A percentile compares a stretch with the other conserved stretches of the same genome.
phyloP scores from a whole-genome alignment of 2,329 filamentous ascomycete genomes.

The Colletotrichum sidae region DNA sequence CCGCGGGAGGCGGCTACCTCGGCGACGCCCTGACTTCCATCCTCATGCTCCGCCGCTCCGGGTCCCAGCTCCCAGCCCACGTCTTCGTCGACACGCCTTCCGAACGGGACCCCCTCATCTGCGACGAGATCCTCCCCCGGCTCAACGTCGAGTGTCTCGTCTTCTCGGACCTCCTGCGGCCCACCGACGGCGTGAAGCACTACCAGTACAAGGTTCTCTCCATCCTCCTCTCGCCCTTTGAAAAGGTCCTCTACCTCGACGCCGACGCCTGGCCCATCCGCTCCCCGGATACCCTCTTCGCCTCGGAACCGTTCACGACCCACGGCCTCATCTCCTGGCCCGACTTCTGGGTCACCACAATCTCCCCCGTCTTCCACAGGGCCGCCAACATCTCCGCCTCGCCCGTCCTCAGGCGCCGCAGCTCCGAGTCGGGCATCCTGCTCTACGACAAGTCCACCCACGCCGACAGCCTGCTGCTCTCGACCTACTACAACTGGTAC shows the following conservation, averaged over 20 bases:
- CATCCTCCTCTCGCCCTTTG: slow-evolving; percentile 68
- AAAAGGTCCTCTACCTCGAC: slow-evolving; percentile 69
- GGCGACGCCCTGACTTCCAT: slow-evolving; percentile 62
- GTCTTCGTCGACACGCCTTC: slow-evolving; percentile 48
- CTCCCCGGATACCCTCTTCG: slow-evolving; percentile 56
- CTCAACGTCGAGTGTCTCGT: slow-evolving; percentile 48
- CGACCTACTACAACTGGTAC: slow-evolving; percentile 67
- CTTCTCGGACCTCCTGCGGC: slow-evolving; percentile 44
- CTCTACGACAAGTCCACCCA: slow-evolving; percentile 61
- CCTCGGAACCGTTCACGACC: slow-evolving; percentile 61
- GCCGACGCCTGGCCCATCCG: slow-evolving; percentile 64
- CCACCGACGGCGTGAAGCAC: slow-evolving; percentile 46
- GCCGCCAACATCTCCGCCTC: slow-evolving; percentile 52
- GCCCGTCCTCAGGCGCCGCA: slow-evolving; percentile 45
- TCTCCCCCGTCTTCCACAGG: slow-evolving; percentile 56
- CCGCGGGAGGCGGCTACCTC: slow-evolving; percentile 59
- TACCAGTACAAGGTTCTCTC: slow-evolving; percentile 69
- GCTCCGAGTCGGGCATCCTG: slow-evolving; percentile 61
- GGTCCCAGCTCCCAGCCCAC: slow-evolving; percentile 60
- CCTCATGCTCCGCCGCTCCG: slow-evolving; percentile 62
- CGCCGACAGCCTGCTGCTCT: slow-evolving; percentile 58
- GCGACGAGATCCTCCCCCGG: slow-evolving; percentile 44
- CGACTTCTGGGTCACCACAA: slow-evolving; percentile 61
- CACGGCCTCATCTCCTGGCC: slow-evolving; percentile 68
- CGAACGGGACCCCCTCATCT: slow-evolving; percentile 47